Conservation (phyloP, 2,329 filamentous ascomycete genomes). For the Corniculantispora saksenae region DNA sequence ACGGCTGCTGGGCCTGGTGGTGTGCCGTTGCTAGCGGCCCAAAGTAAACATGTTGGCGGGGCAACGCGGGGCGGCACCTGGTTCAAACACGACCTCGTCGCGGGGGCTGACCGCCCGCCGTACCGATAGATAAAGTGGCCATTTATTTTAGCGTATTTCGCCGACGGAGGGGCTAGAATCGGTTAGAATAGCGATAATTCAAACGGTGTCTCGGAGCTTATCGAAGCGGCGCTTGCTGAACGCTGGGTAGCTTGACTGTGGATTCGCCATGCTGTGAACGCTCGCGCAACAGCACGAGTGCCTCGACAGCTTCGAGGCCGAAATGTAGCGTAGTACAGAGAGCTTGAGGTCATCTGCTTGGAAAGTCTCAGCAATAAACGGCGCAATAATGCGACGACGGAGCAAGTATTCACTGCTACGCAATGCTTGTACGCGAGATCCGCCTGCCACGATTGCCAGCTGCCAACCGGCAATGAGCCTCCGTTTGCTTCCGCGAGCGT, state of each 20-base stretch:
- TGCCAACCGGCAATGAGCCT: not conserved
- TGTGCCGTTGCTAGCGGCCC: slow-evolving; percentile 24
- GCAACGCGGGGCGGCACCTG: slow-evolving; percentile 30
- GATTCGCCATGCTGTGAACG: not conserved
- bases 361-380: no score
- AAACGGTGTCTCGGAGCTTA: slow-evolving; percentile 7
- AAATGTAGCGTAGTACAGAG: not conserved
- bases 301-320: not conserved
- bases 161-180: slow-evolving; percentile 5
- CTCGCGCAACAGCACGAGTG: not conserved
- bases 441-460: not conserved
- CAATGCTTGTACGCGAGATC: not conserved
- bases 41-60: slow-evolving; percentile 37
- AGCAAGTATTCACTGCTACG: no score
- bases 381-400: no score
- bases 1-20: slow-evolving; percentile 12
- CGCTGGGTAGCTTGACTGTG: not conserved
- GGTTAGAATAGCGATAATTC: not conserved
- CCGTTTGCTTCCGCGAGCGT: not conserved
- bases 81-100: slow-evolving; percentile 10
- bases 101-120: not conserved
- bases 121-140: not conserved
- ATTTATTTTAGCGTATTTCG: not conserved
- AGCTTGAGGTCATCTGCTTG: no score
- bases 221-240: not conserved